phyloP scores from a whole-genome alignment of 306 rosid genomes.

The Corylus americana region DNA sequence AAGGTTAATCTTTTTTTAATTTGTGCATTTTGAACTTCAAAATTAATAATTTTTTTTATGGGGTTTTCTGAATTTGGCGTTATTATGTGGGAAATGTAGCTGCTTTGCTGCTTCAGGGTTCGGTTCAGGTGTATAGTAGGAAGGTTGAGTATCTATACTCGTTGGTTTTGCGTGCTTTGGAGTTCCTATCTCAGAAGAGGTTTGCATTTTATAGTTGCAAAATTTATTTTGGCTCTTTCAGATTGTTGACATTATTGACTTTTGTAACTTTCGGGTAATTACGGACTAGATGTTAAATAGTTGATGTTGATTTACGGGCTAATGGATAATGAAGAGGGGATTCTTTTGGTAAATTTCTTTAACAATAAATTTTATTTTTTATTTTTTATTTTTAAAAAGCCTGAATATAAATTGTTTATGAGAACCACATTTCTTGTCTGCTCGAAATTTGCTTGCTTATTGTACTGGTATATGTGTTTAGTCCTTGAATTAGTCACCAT shows the following conservation, averaged over 20 bases:
- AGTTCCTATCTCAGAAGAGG: conserved; percentile 94
- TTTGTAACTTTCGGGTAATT: neutral
- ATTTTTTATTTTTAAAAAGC: too few relatives aligned
- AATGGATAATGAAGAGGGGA: neutral
- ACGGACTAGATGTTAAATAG: neutral
- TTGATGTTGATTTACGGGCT: neutral
- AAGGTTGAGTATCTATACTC: conserved; percentile 89
- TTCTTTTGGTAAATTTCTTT: neutral
- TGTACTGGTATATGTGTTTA: neutral
- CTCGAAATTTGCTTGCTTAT: neutral
- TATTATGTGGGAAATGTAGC: conserved; percentile 58
- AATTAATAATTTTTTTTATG: too few relatives aligned
- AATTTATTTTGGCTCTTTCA: neutral
- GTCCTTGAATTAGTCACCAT: neutral
- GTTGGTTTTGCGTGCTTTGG: conserved; percentile 87
- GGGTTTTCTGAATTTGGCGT: conserved; percentile 25
- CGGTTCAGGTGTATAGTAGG: conserved; percentile 92
- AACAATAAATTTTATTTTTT: too few relatives aligned
- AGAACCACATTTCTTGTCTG: neutral
- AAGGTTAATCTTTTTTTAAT: conserved; percentile 47
- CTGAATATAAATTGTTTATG: neutral
- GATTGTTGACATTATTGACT: neutral
- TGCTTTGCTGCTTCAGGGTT: conserved; percentile 93
- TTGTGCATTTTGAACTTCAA: neutral
- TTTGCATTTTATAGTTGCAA: conserved; percentile 28